Evolutionary conservation across 2,329 filamentous ascomycete species (phyloP).

Genomic region (Fusarium avenaceum): DNA sequence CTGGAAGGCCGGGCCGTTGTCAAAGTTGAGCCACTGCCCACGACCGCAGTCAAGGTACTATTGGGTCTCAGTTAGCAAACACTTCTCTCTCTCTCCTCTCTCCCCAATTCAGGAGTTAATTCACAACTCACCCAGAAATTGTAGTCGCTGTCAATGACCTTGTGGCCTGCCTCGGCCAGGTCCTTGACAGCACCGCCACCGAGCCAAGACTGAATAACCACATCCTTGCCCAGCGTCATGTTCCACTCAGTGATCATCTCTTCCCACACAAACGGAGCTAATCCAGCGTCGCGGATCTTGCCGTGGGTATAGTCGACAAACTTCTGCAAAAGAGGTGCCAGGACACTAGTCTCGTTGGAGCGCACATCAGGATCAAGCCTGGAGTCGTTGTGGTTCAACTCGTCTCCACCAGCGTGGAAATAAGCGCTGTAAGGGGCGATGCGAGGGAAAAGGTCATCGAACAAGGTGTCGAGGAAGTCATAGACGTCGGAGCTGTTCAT

Average conservation of each 20-base stretch:
- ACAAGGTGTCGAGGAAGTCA: slow-evolving; percentile 78
- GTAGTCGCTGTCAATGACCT: slow-evolving; percentile 81
- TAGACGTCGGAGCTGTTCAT: slow-evolving; percentile 80
- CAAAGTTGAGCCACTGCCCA: slow-evolving; percentile 82
- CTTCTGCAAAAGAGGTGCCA: slow-evolving; percentile 81
- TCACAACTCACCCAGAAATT: slow-evolving; percentile 75
- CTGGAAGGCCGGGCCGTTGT: slow-evolving; percentile 65
- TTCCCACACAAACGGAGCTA: slow-evolving; percentile 88
- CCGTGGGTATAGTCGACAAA: slow-evolving; percentile 80
- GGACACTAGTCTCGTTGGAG: slow-evolving; percentile 73
- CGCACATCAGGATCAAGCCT: slow-evolving; percentile 78
- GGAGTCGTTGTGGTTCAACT: slow-evolving; percentile 79
- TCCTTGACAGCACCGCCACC: slow-evolving; percentile 71
- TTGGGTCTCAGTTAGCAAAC: slow-evolving; percentile 37
- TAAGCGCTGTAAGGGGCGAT: slow-evolving; percentile 76
- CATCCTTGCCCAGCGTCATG: slow-evolving; percentile 76
- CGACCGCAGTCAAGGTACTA: slow-evolving; percentile 87
- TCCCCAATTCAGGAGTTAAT: not conserved
- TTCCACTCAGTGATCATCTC: slow-evolving; percentile 87
- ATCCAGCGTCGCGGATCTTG: slow-evolving; percentile 71
- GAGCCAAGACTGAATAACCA: slow-evolving; percentile 85
- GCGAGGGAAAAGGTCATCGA: slow-evolving; percentile 82
- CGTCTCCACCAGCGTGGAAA: slow-evolving; percentile 91
- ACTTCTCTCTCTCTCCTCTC: too few relatives aligned
- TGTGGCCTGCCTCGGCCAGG: slow-evolving; percentile 73